Percentiles rank a stretch among this genome's conserved stretches.
Evolutionary conservation across 345 rosid species (phyloP).

Genomic region (Syzygium aqueum): DNA sequence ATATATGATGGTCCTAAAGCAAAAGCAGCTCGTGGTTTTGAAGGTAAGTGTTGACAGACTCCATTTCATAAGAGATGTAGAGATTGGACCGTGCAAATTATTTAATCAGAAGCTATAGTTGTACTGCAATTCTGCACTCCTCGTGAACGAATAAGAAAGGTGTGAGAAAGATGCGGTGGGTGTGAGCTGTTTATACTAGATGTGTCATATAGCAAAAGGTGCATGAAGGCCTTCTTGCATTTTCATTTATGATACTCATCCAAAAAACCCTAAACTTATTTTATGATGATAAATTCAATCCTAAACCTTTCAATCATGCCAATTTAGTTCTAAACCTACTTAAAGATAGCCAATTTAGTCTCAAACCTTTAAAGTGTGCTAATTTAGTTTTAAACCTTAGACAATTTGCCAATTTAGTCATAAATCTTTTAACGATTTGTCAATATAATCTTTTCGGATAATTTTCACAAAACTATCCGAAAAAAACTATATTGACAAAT

Average conservation of each 20-base stretch:
- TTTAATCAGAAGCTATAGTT: neutral
- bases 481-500: too few species aligned
- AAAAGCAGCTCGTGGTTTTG: neutral
- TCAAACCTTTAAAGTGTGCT: too few species aligned
- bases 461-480: too few species aligned
- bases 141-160: neutral
- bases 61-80: neutral
- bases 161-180: neutral
- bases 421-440: too few species aligned
- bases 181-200: neutral
- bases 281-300: accelerated
- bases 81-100: neutral
- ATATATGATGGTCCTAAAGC: neutral
- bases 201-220: neutral
- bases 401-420: too few species aligned
- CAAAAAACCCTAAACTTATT: too few species aligned
- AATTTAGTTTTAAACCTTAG: too few species aligned
- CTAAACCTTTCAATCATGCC: too few species aligned
- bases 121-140: neutral
- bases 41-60: neutral
- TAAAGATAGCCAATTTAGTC: too few species aligned
- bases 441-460: too few species aligned
- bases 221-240: neutral
- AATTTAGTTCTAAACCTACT: too few species aligned
- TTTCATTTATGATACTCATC: neutral